phyloP scores from a whole-genome alignment of 768 basidiomycete species.

The Mycena chlorophos region DNA sequence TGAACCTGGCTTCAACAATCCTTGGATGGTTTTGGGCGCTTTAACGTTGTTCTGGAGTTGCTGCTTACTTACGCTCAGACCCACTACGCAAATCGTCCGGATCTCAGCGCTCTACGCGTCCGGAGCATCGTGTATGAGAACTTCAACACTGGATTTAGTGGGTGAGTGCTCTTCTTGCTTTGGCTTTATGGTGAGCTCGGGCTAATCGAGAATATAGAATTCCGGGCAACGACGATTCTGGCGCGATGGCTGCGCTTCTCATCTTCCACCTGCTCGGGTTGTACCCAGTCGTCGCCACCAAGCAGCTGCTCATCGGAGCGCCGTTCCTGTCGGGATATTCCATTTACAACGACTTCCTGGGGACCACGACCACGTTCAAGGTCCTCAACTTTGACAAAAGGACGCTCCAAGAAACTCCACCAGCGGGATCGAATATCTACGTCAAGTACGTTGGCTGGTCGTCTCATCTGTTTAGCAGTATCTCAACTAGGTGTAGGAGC shows the following conservation, averaged over 20 bases:
- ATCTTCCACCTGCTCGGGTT: slow-evolving; percentile 52
- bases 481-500: too few species aligned
- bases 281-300: slow-evolving; percentile 49
- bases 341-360: slow-evolving; percentile 39
- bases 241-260: slow-evolving; percentile 52
- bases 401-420: slow-evolving; percentile 38
- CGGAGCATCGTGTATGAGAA: slow-evolving; percentile 44
- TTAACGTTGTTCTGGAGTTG: too few species aligned
- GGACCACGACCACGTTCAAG: slow-evolving; percentile 41
- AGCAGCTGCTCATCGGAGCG: slow-evolving; percentile 48
- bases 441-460: too few species aligned
- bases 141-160: slow-evolving; percentile 47
- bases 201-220: slow-evolving; percentile 30
- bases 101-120: slow-evolving; percentile 47
- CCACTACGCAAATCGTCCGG: slow-evolving; percentile 52
- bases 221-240: slow-evolving; percentile 55
- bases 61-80: too few species aligned
- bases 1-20: slow-evolving; percentile 49
- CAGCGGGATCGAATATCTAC: slow-evolving; percentile 40
- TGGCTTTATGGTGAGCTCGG: background rate
- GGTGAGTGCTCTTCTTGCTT: slow-evolving; percentile 30
- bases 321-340: slow-evolving; percentile 49
- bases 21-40: too few species aligned
- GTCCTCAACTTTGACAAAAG: slow-evolving; percentile 43
- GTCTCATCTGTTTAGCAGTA: too few species aligned